Evolutionary conservation across 2,329 filamentous ascomycete species (phyloP).

Genomic region (Talaromyces sp.): DNA sequence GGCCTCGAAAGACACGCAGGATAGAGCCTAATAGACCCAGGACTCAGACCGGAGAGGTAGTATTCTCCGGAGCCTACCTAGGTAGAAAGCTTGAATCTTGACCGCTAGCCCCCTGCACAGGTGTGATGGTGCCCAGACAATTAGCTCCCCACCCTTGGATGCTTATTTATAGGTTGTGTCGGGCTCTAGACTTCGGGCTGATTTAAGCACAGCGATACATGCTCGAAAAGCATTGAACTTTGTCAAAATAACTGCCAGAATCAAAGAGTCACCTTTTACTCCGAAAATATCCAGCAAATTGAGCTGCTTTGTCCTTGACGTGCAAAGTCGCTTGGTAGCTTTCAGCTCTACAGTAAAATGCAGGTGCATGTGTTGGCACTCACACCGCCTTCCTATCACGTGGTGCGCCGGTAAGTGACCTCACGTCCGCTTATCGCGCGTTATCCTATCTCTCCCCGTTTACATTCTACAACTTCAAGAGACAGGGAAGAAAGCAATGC

Average conservation of each 20-base stretch:
- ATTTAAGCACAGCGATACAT: too few relatives aligned
- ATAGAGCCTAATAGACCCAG: too few relatives aligned
- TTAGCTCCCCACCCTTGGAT: neutral
- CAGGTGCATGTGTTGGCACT: slow-evolving; percentile 1
- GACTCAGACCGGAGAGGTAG: too few relatives aligned
- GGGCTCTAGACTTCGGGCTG: neutral
- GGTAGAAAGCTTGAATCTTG: too few relatives aligned
- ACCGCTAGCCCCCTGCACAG: too few relatives aligned
- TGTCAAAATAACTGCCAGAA: neutral
- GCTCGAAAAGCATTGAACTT: too few relatives aligned
- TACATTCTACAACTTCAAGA: slow-evolving; percentile 2
- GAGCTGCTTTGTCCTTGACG: neutral
- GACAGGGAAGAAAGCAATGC: slow-evolving; percentile 30
- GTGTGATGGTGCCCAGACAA: too few relatives aligned
- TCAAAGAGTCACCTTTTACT: neutral
- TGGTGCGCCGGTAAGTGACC: slow-evolving; percentile 23
- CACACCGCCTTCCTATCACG: slow-evolving; percentile 28
- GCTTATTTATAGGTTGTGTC: neutral
- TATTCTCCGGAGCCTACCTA: too few relatives aligned
- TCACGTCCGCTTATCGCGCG: slow-evolving; percentile 18
- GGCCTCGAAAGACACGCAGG: too few relatives aligned
- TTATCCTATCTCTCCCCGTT: neutral
- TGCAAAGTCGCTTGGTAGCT: neutral
- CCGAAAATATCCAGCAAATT: neutral
- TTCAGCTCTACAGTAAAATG: neutral